Evolutionary conservation across 345 rosid species (phyloP).

Genomic region (Punica granatum): DNA sequence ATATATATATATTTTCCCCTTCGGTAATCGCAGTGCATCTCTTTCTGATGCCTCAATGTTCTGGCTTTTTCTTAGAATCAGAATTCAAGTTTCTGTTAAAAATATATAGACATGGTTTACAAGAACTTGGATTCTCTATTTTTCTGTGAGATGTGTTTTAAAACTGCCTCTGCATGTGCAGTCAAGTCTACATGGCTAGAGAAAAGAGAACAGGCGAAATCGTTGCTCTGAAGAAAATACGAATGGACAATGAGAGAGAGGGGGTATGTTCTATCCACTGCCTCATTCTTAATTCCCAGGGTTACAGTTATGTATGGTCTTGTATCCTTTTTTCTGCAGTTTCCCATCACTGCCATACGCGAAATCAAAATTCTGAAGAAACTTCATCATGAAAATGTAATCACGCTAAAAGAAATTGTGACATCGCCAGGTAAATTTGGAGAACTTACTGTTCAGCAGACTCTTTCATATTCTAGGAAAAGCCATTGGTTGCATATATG

Average conservation of each 20-base stretch:
- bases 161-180: conserved; percentile 27
- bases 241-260: conserved; percentile 98
- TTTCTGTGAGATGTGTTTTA: background rate
- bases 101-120: background rate
- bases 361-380: conserved; percentile 77
- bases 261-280: conserved; percentile 47
- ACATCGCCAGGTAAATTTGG: conserved; percentile 52
- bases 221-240: conserved; percentile 87
- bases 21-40: no score
- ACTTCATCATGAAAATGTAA: conserved; percentile 63
- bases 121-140: background rate
- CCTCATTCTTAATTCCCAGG: background rate
- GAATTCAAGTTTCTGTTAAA: background rate
- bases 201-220: conserved; percentile 86
- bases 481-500: background rate
- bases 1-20: no score
- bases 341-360: conserved; percentile 71
- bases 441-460: background rate
- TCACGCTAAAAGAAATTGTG: conserved; percentile 66
- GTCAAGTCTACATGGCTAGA: conserved; percentile 94
- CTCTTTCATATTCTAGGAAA: background rate
- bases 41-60: background rate
- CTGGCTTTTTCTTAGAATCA: background rate
- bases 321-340: conserved; percentile 27
- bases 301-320: background rate